A percentile compares a stretch with the other conserved stretches of the same genome.
phyloP scores from a whole-genome alignment of 2,329 filamentous ascomycete genomes.

The Ophiostoma angusticollis region DNA sequence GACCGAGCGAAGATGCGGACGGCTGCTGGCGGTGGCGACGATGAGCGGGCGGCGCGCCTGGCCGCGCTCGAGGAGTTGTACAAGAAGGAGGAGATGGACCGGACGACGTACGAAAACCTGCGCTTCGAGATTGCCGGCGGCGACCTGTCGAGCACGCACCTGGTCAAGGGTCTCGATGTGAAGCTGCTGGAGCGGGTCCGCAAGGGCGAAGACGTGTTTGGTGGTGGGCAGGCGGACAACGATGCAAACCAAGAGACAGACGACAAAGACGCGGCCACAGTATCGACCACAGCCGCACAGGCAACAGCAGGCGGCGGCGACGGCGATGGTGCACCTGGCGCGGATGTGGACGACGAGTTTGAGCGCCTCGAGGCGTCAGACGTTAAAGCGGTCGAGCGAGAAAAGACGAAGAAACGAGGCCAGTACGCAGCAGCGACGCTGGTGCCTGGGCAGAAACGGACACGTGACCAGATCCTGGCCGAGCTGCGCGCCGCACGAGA shows the following conservation, averaged over 20 bases:
- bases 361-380: slow-evolving; percentile 44
- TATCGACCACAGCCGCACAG: too few relatives aligned
- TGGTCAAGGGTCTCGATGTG: slow-evolving; percentile 87
- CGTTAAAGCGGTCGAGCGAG: slow-evolving; percentile 38
- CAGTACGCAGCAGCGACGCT: slow-evolving; percentile 41
- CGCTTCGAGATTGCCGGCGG: slow-evolving; percentile 70
- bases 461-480: slow-evolving; percentile 53
- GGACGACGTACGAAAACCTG: slow-evolving; percentile 62
- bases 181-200: slow-evolving; percentile 59
- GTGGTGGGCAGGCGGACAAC: slow-evolving; percentile 36
- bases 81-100: slow-evolving; percentile 74
- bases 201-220: slow-evolving; percentile 54
- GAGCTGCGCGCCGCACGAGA: slow-evolving; percentile 51
- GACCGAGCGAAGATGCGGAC: slow-evolving; percentile 55
- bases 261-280: slow-evolving; percentile 9
- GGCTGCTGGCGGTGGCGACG: slow-evolving; percentile 31
- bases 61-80: slow-evolving; percentile 69
- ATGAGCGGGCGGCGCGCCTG: slow-evolving; percentile 50
- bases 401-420: slow-evolving; percentile 46
- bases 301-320: too few relatives aligned
- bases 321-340: slow-evolving; percentile 12
- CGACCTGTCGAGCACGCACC: slow-evolving; percentile 65
- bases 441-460: slow-evolving; percentile 46
- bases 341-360: slow-evolving; percentile 54
- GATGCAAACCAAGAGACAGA: slow-evolving; percentile 17